Conservation (phyloP, 2,329 filamentous ascomycete genomes). For the Apiospora saccharicola region DNA sequence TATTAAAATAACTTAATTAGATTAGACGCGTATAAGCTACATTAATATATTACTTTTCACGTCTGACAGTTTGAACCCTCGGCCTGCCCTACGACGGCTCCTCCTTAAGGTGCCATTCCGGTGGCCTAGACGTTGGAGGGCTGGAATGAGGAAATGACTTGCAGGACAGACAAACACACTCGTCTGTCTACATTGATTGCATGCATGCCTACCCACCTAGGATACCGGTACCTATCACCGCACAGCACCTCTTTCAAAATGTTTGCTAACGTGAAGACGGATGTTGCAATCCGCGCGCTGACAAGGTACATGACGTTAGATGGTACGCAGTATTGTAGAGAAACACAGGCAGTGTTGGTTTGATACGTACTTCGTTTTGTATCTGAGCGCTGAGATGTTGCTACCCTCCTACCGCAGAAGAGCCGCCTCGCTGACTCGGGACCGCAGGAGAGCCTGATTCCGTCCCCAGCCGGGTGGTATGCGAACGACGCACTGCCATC, state of each 20-base stretch:
- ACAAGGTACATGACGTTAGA: slow-evolving; percentile 4
- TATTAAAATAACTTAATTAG: too few species aligned
- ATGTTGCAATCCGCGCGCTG: not conserved
- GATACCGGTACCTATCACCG: too few species aligned
- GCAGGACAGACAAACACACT: not conserved
- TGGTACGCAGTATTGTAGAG: not conserved
- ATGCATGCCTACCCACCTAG: too few species aligned
- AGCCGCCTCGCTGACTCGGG: not conserved
- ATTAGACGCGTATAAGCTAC: too few species aligned
- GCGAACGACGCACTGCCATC: slow-evolving; percentile 6
- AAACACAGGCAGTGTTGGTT: slow-evolving; percentile 1
- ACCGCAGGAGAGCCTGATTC: not conserved
- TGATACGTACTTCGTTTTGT: slow-evolving; percentile 16
- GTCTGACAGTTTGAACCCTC: too few species aligned
- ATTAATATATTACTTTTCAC: too few species aligned
- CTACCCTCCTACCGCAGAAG: not conserved
- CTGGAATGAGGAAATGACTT: slow-evolving; percentile 2
- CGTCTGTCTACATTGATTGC: too few species aligned
- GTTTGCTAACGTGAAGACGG: not conserved
- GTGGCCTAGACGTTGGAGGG: not conserved
- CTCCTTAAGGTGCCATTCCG: not conserved
- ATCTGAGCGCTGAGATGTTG: not conserved
- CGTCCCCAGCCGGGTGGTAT: not conserved
- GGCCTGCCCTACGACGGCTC: too few species aligned
- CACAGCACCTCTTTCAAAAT: not conserved